A percentile compares a stretch with the other conserved stretches of the same genome.
Evolutionary conservation across 495 filamentous ascomycete genomes (phyloP).

Genomic region (Paragyromitra xinjiangensis): DNA sequence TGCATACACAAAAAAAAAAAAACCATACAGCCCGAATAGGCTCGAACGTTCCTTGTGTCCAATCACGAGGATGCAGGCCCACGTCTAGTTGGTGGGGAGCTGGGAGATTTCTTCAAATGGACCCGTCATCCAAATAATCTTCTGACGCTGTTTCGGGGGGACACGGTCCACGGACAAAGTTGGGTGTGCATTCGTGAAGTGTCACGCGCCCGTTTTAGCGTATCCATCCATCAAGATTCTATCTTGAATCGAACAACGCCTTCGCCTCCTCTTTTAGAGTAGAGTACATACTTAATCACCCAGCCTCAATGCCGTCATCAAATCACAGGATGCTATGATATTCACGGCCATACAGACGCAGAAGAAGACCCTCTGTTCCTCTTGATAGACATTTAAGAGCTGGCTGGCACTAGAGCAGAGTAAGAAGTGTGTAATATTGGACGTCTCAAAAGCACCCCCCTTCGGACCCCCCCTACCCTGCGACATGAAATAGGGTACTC

Average conservation of each 20-base stretch:
- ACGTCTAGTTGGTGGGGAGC: conserved; percentile 34
- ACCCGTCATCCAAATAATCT: conserved; percentile 53
- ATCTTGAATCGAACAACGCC: conserved; percentile 54
- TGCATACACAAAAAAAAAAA: conserved; percentile 42
- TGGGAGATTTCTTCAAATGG: conserved; percentile 54
- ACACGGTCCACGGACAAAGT: conserved; percentile 53
- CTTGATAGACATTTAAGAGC: conserved; percentile 52
- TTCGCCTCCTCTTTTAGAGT: conserved; percentile 50
- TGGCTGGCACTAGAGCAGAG: conserved; percentile 51
- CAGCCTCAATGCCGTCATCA: conserved; percentile 54
- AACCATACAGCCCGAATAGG: conserved; percentile 50
- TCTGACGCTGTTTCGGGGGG: conserved; percentile 54
- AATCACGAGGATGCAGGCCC: conserved; percentile 43
- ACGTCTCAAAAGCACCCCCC: conserved; percentile 44
- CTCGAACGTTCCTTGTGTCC: conserved; percentile 40
- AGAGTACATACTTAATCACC: conserved; percentile 49
- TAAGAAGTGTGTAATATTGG: conserved; percentile 47
- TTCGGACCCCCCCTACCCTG: conserved; percentile 41
- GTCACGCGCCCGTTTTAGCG: conserved; percentile 56
- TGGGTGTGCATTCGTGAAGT: conserved; percentile 51
- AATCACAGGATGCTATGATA: conserved; percentile 49
- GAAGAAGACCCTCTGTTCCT: conserved; percentile 47
- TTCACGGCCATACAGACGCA: conserved; percentile 42
- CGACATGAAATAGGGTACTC: conserved; percentile 53
- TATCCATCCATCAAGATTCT: conserved; percentile 54